These are phyloP conservation scores for Mucor racemosus DNA, from an alignment of 371 early-diverging fungal species.

Conservation along the genomic window DNA sequence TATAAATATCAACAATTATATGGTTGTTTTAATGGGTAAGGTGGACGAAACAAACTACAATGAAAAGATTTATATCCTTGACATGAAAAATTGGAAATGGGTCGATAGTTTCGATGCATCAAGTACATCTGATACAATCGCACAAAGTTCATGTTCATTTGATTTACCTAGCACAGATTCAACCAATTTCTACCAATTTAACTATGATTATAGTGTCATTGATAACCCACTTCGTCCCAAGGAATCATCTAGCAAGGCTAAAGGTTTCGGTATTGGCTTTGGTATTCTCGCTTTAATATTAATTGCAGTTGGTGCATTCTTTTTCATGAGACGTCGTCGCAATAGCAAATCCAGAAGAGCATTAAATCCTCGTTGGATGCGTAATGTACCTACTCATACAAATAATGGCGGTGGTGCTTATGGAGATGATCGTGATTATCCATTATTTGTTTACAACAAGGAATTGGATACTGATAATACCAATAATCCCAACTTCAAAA, in stretches of 20 bases:
- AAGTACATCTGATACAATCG: background rate
- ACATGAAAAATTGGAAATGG: conserved; percentile 50
- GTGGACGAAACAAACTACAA: conserved; percentile 18
- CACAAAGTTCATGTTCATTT: conserved; percentile 28
- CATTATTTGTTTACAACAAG: conserved; percentile 43
- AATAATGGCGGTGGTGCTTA: conserved; percentile 6
- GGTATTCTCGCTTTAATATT: conserved; percentile 20
- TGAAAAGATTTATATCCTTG: conserved; percentile 39
- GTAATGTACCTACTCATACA: conserved; percentile 11
- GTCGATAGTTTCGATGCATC: conserved; percentile 16
- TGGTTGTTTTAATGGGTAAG: conserved; percentile 45
- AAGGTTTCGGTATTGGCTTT: conserved; percentile 44
- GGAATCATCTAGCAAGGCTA: conserved; percentile 9
- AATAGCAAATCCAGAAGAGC: conserved; percentile 25
- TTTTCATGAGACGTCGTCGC: conserved; percentile 25
- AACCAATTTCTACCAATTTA: conserved; percentile 7
- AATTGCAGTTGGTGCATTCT: conserved; percentile 17
- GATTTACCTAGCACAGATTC: conserved; percentile 23
- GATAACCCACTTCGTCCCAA: conserved; percentile 18
- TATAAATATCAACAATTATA: conserved; percentile 41
- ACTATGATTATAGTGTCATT: conserved; percentile 25
- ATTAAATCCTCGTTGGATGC: conserved; percentile 48
- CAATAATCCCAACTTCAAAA: conserved; percentile 12
- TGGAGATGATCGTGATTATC: conserved; percentile 37
- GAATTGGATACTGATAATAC: conserved; percentile 29